Evolutionary conservation across 2,329 filamentous ascomycete species (phyloP).

Genomic region (Exutisphaerella laricina): DNA sequence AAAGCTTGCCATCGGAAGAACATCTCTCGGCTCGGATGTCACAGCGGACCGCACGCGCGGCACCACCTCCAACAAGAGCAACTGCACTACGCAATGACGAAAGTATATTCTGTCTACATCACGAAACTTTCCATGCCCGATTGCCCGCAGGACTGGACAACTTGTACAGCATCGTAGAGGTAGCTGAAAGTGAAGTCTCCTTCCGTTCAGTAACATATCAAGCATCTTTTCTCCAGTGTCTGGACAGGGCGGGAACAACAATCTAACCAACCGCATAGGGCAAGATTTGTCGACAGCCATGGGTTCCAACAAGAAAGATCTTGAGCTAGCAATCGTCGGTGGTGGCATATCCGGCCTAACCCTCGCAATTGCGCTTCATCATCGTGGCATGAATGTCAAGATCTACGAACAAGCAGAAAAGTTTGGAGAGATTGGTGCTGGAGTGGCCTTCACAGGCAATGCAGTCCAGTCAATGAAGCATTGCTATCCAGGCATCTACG

Average conservation of each 20-base stretch:
- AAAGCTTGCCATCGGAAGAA: no score
- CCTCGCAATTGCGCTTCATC: slow-evolving; percentile 49
- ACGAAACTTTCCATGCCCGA: neutral
- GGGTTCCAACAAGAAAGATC: slow-evolving; percentile 15
- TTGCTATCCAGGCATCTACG: slow-evolving; percentile 44
- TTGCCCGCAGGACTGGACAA: neutral
- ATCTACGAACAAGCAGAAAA: slow-evolving; percentile 53
- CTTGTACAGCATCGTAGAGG: neutral
- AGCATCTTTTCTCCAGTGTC: no score
- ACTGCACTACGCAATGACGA: neutral
- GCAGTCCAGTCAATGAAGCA: slow-evolving; percentile 49
- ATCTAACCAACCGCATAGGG: no score
- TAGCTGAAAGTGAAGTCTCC: no score
- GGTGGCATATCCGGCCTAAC: slow-evolving; percentile 48
- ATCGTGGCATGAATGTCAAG: slow-evolving; percentile 39
- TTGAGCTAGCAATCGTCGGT: slow-evolving; percentile 21
- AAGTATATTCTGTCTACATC: neutral
- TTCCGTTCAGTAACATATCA: no score
- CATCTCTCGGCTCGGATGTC: neutral
- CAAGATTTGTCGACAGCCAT: no score
- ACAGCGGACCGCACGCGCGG: neutral
- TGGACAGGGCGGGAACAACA: no score
- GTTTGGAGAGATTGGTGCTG: slow-evolving; percentile 56
- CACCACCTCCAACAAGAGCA: neutral
- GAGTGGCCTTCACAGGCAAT: slow-evolving; percentile 53